These are phyloP conservation scores for Brasenia schreberi DNA, from an alignment of 164 flowering plant genomes.

Conservation along the genomic window DNA sequence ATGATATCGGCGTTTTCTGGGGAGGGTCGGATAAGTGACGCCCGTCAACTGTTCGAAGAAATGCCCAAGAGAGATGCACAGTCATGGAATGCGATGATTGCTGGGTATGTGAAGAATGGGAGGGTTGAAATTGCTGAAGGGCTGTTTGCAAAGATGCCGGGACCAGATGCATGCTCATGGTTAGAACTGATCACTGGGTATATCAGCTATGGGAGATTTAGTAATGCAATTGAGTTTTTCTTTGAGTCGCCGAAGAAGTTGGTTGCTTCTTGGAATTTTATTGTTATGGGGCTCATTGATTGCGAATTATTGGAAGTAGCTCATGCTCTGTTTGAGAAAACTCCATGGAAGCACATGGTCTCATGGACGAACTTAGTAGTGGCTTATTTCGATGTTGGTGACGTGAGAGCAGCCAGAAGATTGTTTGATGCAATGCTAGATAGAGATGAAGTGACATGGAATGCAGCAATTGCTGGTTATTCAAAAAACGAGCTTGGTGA, in stretches of 20 bases:
- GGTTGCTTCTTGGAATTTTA: slow-evolving; percentile 31
- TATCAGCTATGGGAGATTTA: slow-evolving; percentile 15
- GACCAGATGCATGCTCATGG: slow-evolving; percentile 33
- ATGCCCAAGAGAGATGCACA: slow-evolving; percentile 43
- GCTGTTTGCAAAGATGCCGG: slow-evolving; percentile 43
- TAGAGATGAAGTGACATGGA: slow-evolving; percentile 44
- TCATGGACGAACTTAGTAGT: slow-evolving; percentile 44
- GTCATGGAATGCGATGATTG: slow-evolving; percentile 48
- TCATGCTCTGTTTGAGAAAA: slow-evolving; percentile 42
- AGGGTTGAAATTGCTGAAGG: slow-evolving; percentile 26
- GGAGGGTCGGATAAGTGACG: slow-evolving; percentile 32
- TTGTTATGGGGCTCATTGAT: slow-evolving; percentile 29
- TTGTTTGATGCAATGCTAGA: slow-evolving; percentile 29
- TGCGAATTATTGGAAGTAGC: slow-evolving; percentile 32
- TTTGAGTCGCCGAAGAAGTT: slow-evolving; percentile 32
- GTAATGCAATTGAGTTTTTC: slow-evolving; percentile 33
- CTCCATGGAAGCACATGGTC: slow-evolving; percentile 28
- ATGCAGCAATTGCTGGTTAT: slow-evolving; percentile 45
- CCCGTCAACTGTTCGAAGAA: slow-evolving; percentile 30
- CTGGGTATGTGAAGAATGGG: slow-evolving; percentile 30
- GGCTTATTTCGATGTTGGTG: slow-evolving; percentile 41
- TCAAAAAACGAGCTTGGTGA: slow-evolving; percentile 50
- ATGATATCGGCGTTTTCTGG: slow-evolving; percentile 35
- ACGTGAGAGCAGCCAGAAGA: slow-evolving; percentile 22
- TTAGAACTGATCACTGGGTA: slow-evolving; percentile 31